Percentiles rank a stretch among this genome's conserved stretches.
Evolutionary conservation across 2,329 filamentous ascomycete genomes (phyloP).

Genomic region (Ceratocystis albifundus): DNA sequence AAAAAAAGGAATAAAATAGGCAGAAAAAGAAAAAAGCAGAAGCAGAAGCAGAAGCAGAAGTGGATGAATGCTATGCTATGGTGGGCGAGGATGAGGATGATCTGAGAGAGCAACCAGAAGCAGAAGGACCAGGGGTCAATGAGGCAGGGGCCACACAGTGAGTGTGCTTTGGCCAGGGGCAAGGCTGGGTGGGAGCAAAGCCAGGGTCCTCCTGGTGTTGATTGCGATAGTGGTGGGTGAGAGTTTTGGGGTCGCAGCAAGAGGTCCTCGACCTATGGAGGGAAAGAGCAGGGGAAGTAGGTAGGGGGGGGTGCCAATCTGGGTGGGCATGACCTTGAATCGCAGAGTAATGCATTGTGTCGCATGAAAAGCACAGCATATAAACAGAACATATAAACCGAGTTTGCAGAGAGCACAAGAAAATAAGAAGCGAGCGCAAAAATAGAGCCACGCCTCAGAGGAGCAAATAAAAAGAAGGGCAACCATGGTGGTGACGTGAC

Average conservation of each 20-base stretch:
- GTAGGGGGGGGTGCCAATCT: background rate
- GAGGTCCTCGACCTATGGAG: background rate
- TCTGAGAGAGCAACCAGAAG: constrained; percentile 5
- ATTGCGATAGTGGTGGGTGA: background rate
- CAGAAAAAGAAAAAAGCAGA: no score
- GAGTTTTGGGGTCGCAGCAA: background rate
- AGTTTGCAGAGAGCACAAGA: background rate
- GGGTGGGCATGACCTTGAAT: background rate
- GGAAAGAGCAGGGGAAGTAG: background rate
- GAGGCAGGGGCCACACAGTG: background rate
- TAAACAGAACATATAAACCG: background rate
- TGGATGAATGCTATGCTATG: background rate
- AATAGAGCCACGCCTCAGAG: constrained; percentile 9
- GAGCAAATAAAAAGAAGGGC: background rate
- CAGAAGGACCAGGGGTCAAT: background rate
- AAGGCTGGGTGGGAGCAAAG: background rate
- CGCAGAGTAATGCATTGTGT: background rate
- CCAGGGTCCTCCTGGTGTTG: background rate
- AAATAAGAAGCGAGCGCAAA: background rate
- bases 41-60: no score
- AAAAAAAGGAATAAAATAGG: background rate
- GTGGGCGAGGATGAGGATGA: constrained; percentile 2
- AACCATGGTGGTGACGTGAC: background rate
- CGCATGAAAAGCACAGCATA: background rate
- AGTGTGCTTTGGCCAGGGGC: background rate